These are phyloP conservation scores for Pseudogymnoascus sp. DNA, from an alignment of 2,329 filamentous ascomycete species.

Conservation along the genomic window DNA sequence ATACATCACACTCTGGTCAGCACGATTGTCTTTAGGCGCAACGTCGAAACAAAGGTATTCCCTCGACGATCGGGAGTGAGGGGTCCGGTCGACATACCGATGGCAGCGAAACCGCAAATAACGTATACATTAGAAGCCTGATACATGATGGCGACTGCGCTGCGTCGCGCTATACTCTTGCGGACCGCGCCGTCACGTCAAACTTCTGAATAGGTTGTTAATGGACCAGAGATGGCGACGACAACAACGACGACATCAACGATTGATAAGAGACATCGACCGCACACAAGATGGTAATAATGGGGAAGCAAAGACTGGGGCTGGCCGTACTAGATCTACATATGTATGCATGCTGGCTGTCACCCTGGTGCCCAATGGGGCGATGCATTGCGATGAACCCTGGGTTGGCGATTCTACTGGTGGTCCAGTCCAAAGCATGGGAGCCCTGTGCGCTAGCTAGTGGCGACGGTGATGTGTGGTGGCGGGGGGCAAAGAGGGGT, in stretches of 20 bases:
- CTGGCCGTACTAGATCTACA: neutral
- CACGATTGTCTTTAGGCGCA: neutral
- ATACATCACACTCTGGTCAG: neutral
- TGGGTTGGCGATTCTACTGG: neutral
- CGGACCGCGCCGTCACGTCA: neutral
- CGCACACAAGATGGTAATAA: neutral
- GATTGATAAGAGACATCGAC: neutral
- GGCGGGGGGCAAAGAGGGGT: neutral
- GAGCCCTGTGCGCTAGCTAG: neutral
- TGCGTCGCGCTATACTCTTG: neutral
- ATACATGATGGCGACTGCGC: conserved; percentile 11
- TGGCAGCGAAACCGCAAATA: conserved; percentile 54
- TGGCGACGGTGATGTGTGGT: neutral
- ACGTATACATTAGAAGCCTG: conserved; percentile 45
- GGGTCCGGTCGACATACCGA: conserved; percentile 36
- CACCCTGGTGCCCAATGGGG: neutral
- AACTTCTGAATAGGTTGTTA: neutral
- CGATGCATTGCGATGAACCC: neutral
- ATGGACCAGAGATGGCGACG: neutral
- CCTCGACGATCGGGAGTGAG: neutral
- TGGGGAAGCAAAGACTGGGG: neutral
- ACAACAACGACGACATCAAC: neutral
- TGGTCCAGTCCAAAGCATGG: neutral
- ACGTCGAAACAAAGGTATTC: conserved; percentile 1
- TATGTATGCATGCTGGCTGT: neutral